Percentiles rank a stretch among this genome's conserved stretches.
phyloP scores from a whole-genome alignment of 1,284 basidiomycete genomes.

The Ustilago loliicola region DNA sequence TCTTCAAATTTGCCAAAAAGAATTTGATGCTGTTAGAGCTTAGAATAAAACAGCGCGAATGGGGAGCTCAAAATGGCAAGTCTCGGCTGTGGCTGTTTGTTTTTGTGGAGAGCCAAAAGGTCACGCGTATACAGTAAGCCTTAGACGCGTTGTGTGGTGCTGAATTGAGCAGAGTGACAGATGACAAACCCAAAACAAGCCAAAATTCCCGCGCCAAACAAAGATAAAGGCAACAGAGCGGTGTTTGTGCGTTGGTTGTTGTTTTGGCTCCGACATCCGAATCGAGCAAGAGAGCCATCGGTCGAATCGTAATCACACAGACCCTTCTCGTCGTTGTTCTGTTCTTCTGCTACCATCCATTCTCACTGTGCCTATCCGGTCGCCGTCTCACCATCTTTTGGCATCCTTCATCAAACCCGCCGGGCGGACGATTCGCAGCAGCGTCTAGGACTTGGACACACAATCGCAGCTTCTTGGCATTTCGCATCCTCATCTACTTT shows the following conservation, averaged over 20 bases:
- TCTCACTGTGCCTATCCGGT: too few relatives aligned
- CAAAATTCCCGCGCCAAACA: neutral
- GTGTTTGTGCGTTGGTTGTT: neutral
- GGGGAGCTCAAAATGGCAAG: neutral
- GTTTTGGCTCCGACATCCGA: conserved; percentile 4
- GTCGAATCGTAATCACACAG: neutral
- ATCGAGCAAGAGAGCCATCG: neutral
- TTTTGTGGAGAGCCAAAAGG: conserved; percentile 18
- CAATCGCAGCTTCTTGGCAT: neutral
- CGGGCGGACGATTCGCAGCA: too few relatives aligned
- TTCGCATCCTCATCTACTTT: neutral
- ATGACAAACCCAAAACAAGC: conserved; percentile 3
- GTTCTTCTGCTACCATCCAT: neutral
- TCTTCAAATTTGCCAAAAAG: too few relatives aligned
- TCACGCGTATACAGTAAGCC: conserved; percentile 6
- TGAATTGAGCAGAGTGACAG: neutral
- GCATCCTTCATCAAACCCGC: neutral
- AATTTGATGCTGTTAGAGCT: neutral
- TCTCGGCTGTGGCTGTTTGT: conserved; percentile 7
- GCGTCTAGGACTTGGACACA: neutral
- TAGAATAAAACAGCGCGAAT: neutral
- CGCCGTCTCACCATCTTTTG: neutral
- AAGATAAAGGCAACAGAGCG: neutral
- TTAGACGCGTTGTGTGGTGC: conserved; percentile 14
- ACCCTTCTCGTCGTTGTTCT: neutral